Conservation (phyloP, 1,284 basidiomycete species). For the Rhodotorula sp. region DNA sequence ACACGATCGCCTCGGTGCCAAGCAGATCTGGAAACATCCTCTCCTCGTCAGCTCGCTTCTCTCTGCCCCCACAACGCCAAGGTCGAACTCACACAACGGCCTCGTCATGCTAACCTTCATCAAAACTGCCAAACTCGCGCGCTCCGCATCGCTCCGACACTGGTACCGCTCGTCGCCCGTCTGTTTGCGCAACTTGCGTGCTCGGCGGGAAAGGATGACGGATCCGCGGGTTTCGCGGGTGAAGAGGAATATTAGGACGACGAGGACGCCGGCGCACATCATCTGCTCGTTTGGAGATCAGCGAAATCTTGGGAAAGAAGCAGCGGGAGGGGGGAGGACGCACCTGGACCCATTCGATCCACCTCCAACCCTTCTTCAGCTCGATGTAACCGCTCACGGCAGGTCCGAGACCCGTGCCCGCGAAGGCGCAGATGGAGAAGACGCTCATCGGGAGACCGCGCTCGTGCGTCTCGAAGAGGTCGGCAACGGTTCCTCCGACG, state of each 20-base stretch:
- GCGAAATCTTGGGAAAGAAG: not conserved
- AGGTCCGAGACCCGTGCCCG: conserved; percentile 56
- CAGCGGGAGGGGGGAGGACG: not conserved
- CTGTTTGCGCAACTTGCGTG: conserved; percentile 38
- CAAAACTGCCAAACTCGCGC: conserved; percentile 46
- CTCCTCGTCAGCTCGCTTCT: not conserved
- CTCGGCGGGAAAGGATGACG: conserved; percentile 43
- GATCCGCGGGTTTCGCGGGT: conserved; percentile 42
- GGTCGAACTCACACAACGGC: conserved; percentile 39
- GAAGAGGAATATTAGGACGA: conserved; percentile 31
- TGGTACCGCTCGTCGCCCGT: conserved; percentile 48
- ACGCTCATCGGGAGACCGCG: conserved; percentile 62
- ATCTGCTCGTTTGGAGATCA: conserved; percentile 47
- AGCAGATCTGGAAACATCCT: conserved; percentile 24
- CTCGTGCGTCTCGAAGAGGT: conserved; percentile 51
- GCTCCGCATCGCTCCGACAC: conserved; percentile 47
- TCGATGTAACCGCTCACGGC: conserved; percentile 35
- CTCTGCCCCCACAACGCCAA: not conserved
- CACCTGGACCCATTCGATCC: conserved; percentile 55
- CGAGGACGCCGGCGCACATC: conserved; percentile 27
- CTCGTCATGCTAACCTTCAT: conserved; percentile 48
- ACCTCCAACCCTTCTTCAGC: conserved; percentile 30
- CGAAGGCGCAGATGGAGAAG: conserved; percentile 64
- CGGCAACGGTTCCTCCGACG: conserved; percentile 50
- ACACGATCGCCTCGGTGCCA: conserved; percentile 42